Percentiles rank a stretch among this genome's conserved stretches.
Conservation (phyloP, 2,329 filamentous ascomycete genomes). For the Monilinia polystroma region DNA sequence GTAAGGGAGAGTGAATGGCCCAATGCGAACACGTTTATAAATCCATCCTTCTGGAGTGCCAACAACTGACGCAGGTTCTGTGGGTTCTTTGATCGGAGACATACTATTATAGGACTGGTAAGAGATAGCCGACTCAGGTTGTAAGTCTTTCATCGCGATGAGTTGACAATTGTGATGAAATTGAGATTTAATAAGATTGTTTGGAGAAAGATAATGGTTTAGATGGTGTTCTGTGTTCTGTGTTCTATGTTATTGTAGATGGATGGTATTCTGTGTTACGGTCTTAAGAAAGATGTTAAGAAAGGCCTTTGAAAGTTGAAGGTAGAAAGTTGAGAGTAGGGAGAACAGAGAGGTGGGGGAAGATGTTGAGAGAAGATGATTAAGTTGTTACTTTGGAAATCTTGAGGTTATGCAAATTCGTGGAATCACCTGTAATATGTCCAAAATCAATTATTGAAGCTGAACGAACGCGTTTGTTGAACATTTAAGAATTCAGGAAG, state of each 20-base stretch:
- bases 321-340: not conserved
- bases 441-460: too few species aligned
- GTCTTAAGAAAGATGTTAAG: not conserved
- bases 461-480: too few species aligned
- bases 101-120: slow-evolving; percentile 17
- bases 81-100: not conserved
- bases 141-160: slow-evolving; percentile 10
- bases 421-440: too few species aligned
- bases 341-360: not conserved
- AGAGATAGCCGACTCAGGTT: slow-evolving; percentile 13
- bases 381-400: not conserved
- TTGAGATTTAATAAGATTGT: not conserved
- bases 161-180: not conserved
- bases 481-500: too few species aligned
- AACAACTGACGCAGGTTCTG: not conserved
- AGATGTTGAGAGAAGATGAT: not conserved
- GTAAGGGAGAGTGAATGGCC: slow-evolving; percentile 55
- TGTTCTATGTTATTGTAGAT: too few species aligned
- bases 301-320: not conserved
- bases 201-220: not conserved
- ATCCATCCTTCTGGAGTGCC: slow-evolving; percentile 19
- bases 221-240: not conserved
- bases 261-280: too few species aligned
- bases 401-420: not conserved
- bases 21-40: slow-evolving; percentile 29